Percentiles rank a stretch among this genome's conserved stretches.
Conservation (phyloP, 106 monocot genomes). For the Triglochin maritima region DNA sequence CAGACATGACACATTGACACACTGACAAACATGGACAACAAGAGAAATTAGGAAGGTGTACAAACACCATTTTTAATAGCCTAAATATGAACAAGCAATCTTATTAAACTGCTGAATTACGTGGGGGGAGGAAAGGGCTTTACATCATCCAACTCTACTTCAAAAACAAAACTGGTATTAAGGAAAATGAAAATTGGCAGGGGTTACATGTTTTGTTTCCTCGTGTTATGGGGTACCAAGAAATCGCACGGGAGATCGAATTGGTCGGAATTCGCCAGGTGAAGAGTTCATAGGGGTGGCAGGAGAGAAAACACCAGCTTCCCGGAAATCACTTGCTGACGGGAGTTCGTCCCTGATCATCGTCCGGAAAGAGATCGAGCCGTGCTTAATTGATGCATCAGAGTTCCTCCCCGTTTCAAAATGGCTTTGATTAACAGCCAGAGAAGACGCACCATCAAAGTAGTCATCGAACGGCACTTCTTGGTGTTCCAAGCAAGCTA, state of each 20-base stretch:
- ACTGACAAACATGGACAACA: no score
- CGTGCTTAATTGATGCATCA: constrained; percentile 44
- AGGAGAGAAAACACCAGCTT: background rate
- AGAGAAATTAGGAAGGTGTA: no score
- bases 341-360: constrained; percentile 40
- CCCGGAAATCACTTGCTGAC: background rate
- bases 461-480: constrained; percentile 52
- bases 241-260: background rate
- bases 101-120: background rate
- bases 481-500: constrained; percentile 26
- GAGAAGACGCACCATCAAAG: constrained; percentile 25
- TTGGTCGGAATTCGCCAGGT: background rate
- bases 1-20: no score
- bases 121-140: background rate
- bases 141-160: constrained; percentile 5
- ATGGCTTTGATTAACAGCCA: constrained; percentile 31
- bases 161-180: constrained; percentile 3
- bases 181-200: background rate
- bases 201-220: background rate
- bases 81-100: background rate
- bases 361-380: constrained; percentile 63
- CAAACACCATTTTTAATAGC: no score
- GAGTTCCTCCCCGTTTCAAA: constrained; percentile 32
- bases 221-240: no score
- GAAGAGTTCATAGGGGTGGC: background rate